Percentiles rank a stretch among this genome's conserved stretches.
These are phyloP conservation scores for Mariannaea elegans DNA, from an alignment of 2,329 filamentous ascomycete species.

Conservation along the genomic window DNA sequence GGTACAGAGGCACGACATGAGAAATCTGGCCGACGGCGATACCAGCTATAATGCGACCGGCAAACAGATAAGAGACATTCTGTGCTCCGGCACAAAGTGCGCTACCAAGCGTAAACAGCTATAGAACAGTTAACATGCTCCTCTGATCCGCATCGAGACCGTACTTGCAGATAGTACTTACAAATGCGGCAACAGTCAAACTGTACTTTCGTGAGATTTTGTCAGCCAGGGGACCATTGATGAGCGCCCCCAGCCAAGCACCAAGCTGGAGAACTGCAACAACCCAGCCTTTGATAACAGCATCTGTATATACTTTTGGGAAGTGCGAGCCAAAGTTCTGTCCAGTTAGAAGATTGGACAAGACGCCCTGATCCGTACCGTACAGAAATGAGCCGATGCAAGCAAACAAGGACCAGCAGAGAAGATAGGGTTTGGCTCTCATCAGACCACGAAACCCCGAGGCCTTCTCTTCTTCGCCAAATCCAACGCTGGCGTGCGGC, in stretches of 20 bases:
- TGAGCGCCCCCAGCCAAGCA: background rate
- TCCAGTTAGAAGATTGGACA: background rate
- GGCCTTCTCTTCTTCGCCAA: background rate
- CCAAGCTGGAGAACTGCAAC: background rate
- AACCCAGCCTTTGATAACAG: constrained; percentile 6
- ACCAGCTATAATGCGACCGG: too few species aligned
- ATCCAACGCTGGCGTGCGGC: too few species aligned
- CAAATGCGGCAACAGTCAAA: constrained; percentile 5
- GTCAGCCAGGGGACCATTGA: constrained; percentile 1
- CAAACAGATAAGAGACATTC: too few species aligned
- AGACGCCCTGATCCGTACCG: constrained; percentile 5
- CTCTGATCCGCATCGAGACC: too few species aligned
- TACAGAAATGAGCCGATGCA: constrained; percentile 6
- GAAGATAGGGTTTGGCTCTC: too few species aligned
- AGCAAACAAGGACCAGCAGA: background rate
- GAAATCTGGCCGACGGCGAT: too few species aligned
- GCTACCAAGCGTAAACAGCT: too few species aligned
- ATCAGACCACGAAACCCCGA: too few species aligned
- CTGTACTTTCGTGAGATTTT: constrained; percentile 12
- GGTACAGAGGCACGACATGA: too few species aligned
- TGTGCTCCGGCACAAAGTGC: too few species aligned
- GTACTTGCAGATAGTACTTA: too few species aligned
- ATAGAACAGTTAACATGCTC: too few species aligned
- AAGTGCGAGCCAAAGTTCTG: constrained; percentile 1
- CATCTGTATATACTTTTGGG: background rate